phyloP scores from a whole-genome alignment of 1,284 basidiomycete species.

The Austroboletus olivaceoglutinosus region DNA sequence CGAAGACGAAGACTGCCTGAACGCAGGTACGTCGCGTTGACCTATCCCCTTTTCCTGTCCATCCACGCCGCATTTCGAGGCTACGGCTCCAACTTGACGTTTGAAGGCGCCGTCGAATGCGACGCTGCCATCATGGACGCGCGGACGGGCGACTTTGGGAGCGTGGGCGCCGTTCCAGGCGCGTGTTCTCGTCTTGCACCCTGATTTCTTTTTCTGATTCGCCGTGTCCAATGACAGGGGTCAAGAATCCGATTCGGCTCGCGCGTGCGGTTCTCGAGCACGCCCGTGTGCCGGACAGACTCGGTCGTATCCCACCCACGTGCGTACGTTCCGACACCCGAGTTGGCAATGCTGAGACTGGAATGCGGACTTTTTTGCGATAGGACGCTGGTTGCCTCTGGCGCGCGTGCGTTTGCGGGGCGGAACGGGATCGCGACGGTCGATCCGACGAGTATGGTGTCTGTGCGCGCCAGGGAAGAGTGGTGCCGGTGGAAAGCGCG shows the following conservation, averaged over 20 bases:
- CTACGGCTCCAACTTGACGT: conserved; percentile 71
- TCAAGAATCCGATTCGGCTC: conserved; percentile 63
- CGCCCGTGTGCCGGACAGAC: conserved; percentile 44
- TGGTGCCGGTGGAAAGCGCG: conserved; percentile 61
- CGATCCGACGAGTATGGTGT: conserved; percentile 45
- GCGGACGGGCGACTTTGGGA: conserved; percentile 53
- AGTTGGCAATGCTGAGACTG: too few relatives aligned
- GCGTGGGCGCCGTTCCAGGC: conserved; percentile 69
- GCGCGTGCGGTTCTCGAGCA: conserved; percentile 57
- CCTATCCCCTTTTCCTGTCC: too few relatives aligned
- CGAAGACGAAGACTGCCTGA: conserved; percentile 61
- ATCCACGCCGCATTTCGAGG: conserved; percentile 36
- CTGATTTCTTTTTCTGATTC: neutral
- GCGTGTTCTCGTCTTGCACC: conserved; percentile 8
- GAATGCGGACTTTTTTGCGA: too few relatives aligned
- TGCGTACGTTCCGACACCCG: conserved; percentile 28
- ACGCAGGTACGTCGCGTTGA: conserved; percentile 55
- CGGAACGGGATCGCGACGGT: conserved; percentile 34
- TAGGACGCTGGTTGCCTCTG: conserved; percentile 50
- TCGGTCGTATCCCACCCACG: conserved; percentile 70
- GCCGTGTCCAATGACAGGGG: conserved; percentile 42
- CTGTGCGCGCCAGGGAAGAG: conserved; percentile 46
- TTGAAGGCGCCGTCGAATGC: conserved; percentile 69
- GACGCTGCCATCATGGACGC: conserved; percentile 74
- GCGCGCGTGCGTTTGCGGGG: conserved; percentile 51